Conservation (phyloP, 129 eudicot genomes). For the Artemisia argyi region DNA sequence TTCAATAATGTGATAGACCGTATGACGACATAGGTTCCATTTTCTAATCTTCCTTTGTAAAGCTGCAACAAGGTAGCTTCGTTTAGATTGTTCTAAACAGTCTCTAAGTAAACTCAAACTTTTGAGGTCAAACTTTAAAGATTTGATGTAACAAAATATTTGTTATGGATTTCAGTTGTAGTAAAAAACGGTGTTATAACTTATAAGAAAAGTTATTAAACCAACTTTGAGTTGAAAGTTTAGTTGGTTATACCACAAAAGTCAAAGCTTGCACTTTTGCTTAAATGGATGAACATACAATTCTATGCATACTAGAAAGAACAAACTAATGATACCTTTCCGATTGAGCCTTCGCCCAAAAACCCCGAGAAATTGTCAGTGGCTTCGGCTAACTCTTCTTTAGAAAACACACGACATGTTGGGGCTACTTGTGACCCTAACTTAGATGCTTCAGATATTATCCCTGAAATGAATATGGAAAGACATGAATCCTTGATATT, state of each 20-base stretch:
- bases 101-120: neutral
- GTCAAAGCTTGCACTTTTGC: slow-evolving; percentile 11
- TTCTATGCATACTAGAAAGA: slow-evolving; percentile 1
- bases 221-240: slow-evolving; percentile 12
- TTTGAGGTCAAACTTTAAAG: slow-evolving; percentile 7
- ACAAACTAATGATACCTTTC: slow-evolving; percentile 57
- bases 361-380: slow-evolving; percentile 58
- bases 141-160: neutral
- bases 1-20: slow-evolving; percentile 55
- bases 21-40: slow-evolving; percentile 56
- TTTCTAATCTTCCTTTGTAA: slow-evolving; percentile 80
- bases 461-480: slow-evolving; percentile 40
- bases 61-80: slow-evolving; percentile 43
- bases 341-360: slow-evolving; percentile 74
- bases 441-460: slow-evolving; percentile 68
- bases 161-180: neutral
- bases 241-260: slow-evolving; percentile 25
- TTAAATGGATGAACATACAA: neutral
- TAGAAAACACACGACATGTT: slow-evolving; percentile 52
- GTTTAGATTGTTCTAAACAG: slow-evolving; percentile 10
- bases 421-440: slow-evolving; percentile 64
- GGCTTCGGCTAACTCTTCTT: slow-evolving; percentile 68
- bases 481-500: neutral
- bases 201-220: neutral
- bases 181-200: neutral